Base-by-base conservation (phyloP, 352 stramenopile species). In the Globisporangium abappressorium region DNA sequence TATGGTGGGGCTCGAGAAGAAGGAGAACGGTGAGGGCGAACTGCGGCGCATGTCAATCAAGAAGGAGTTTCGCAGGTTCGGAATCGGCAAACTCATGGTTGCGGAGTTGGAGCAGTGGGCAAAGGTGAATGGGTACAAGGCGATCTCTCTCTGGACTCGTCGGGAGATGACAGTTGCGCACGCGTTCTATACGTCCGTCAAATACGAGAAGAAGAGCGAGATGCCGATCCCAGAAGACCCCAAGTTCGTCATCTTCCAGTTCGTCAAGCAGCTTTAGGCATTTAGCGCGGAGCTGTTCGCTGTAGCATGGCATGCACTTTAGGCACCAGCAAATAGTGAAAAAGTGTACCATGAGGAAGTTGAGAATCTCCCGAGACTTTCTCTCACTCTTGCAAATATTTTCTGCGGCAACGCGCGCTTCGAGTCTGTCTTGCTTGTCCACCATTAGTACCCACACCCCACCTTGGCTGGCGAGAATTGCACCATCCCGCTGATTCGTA, bases 31-130 rank as follows among this genome's bases (percentile, higher is more conserved):
- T 3, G 59, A 69, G 6, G 77, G 73, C 26, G 77, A 89, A 64
- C 64, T 89, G 56, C 66, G 81, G 2, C 79, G 79, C 38, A 80
- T 89, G 71, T 76, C 79, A 5, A 69, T 87, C 34, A 72, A 70
- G 2, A 64, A 56, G 20, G 68, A 57, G 20, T 84, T 76, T 62
- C 77, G 78, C 18, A 73, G 75, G 18, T 70, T 74, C 36, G 78
- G 80, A 1, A 43, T 89, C 43, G 80, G 74, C 9, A 75, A 73
- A 18, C 65, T 64, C n/a, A 65, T 87, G 7, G 71, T 87, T 24
- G 47, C 57, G 12, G 73, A 82, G 20, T 60, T 85, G n/a, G 79
- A 87, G 69, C 41, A 46, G 11, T 87, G 77, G 77, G 77, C 75
- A 18, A 73, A 65, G 41, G 46, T 18, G 3, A 70, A 78, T 36